Conservation (phyloP, 1,139 yeast species). For the Pichia sp. region DNA sequence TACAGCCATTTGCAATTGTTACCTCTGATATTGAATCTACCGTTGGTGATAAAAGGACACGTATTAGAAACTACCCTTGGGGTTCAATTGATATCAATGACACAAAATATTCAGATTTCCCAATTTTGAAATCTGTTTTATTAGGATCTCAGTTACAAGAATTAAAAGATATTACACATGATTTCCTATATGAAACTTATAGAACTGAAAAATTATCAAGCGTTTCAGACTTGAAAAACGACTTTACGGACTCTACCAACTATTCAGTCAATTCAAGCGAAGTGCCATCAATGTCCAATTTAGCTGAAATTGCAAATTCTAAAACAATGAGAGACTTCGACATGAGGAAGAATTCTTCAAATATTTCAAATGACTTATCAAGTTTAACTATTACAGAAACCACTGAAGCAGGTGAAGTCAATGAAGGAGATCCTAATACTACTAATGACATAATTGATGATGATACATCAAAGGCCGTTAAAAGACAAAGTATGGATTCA, state of each 20-base stretch:
- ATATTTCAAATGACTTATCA: slow-evolving; percentile 2
- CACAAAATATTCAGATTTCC: slow-evolving; percentile 55
- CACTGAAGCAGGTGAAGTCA: slow-evolving; percentile 21
- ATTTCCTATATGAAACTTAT: slow-evolving; percentile 59
- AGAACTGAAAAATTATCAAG: slow-evolving; percentile 55
- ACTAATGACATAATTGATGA: slow-evolving; percentile 1
- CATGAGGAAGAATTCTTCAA: slow-evolving; percentile 8
- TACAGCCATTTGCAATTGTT: slow-evolving; percentile 43
- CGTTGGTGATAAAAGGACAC: slow-evolving; percentile 27
- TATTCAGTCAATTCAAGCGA: slow-evolving; percentile 15
- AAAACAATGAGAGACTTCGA: slow-evolving; percentile 28
- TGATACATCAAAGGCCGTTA: slow-evolving; percentile 2
- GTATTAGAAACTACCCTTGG: slow-evolving; percentile 41
- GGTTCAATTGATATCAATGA: slow-evolving; percentile 38
- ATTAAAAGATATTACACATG: slow-evolving; percentile 64
- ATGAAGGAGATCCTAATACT: slow-evolving; percentile 13
- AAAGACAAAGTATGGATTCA: slow-evolving; percentile 25
- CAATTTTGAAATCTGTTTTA: slow-evolving; percentile 57
- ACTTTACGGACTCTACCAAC: slow-evolving; percentile 16
- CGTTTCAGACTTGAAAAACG: slow-evolving; percentile 26
- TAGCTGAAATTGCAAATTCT: slow-evolving; percentile 50
- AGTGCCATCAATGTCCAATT: slow-evolving; percentile 55
- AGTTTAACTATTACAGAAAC: slow-evolving; percentile 22
- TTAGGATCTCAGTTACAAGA: slow-evolving; percentile 76
- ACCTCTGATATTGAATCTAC: slow-evolving; percentile 44